These are phyloP conservation scores for Hymenoscyphus fructigenus DNA, from an alignment of 2,329 filamentous ascomycete genomes.

Conservation along the genomic window DNA sequence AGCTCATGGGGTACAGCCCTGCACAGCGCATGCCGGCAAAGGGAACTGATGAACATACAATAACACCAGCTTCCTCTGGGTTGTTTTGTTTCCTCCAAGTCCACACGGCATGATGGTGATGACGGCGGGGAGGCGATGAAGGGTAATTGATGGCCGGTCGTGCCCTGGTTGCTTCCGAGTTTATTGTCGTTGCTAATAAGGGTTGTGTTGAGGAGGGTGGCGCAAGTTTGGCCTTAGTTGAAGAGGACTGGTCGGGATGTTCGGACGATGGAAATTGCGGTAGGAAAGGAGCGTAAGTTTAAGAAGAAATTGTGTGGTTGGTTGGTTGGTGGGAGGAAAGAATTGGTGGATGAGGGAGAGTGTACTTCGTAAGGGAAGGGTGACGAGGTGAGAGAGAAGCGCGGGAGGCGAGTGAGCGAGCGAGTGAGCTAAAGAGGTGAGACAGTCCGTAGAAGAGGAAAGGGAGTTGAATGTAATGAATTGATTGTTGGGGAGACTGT, in stretches of 20 bases:
- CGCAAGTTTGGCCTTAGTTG: background rate
- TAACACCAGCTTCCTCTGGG: constrained; percentile 73
- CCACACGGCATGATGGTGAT: constrained; percentile 34
- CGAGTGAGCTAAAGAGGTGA: no score
- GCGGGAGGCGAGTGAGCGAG: no score
- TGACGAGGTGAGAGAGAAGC: no score
- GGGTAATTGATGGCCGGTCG: background rate
- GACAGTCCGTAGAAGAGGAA: no score
- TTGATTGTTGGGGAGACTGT: no score
- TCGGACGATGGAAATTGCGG: background rate
- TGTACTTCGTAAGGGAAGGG: background rate
- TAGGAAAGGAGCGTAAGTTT: background rate
- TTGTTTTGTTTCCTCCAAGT: constrained; percentile 59
- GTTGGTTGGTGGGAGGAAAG: background rate
- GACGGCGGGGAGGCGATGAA: background rate
- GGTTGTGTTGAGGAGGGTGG: background rate
- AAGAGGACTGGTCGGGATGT: background rate
- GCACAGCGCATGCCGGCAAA: constrained; percentile 6
- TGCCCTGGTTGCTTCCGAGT: background rate
- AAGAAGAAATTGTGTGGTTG: background rate
- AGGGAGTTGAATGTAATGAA: no score
- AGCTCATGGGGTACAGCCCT: constrained; percentile 8
- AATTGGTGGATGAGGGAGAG: background rate
- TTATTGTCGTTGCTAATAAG: background rate
- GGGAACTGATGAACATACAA: constrained; percentile 51